Evolutionary conservation across 768 basidiomycete species (phyloP).

Genomic region (Cystofilobasidium macerans): DNA sequence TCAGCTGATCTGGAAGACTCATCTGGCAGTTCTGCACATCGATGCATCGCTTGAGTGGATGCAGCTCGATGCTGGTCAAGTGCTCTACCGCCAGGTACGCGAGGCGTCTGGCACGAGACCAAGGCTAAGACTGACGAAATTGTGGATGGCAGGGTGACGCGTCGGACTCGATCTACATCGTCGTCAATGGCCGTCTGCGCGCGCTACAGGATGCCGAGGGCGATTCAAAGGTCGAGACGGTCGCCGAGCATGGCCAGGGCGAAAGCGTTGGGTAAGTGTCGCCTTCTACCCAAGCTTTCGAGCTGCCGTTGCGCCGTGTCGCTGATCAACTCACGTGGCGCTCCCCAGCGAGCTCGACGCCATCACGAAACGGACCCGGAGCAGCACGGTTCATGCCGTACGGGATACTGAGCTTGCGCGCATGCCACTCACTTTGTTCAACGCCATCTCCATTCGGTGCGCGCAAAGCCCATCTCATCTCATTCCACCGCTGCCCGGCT

Average conservation of each 20-base stretch:
- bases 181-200: constrained; percentile 84
- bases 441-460: constrained; percentile 54
- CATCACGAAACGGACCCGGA: constrained; percentile 75
- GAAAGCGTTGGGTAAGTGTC: constrained; percentile 64
- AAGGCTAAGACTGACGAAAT: neutral
- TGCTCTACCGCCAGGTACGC: constrained; percentile 23
- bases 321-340: neutral
- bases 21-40: constrained; percentile 87
- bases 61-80: constrained; percentile 90
- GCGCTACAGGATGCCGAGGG: constrained; percentile 70
- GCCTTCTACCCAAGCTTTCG: neutral
- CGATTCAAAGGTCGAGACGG: constrained; percentile 60
- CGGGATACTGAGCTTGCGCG: constrained; percentile 93
- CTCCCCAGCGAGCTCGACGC: constrained; percentile 68
- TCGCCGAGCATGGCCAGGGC: constrained; percentile 91
- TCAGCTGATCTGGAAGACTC: too few relatives aligned
- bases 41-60: constrained; percentile 97
- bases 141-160: constrained; percentile 52
- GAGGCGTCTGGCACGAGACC: too few relatives aligned
- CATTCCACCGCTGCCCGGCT: neutral
- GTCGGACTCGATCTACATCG: constrained; percentile 95
- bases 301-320: too few relatives aligned
- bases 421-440: constrained; percentile 95
- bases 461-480: too few relatives aligned
- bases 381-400: constrained; percentile 90